Conservation (phyloP, 148 eudicot species). For the Fagopyrum tataricum region DNA sequence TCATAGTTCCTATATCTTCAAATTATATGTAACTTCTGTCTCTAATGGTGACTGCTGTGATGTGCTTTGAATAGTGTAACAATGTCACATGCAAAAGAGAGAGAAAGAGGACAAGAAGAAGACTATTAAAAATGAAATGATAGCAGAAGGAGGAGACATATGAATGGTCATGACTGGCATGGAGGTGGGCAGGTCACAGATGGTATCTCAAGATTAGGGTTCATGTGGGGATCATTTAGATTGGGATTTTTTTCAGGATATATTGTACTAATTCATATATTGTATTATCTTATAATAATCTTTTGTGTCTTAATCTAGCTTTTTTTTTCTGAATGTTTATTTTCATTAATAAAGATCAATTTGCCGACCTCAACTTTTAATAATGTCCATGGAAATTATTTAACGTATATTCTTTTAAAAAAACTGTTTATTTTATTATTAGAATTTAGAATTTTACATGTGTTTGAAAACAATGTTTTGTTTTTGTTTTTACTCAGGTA, state of each 20-base stretch:
- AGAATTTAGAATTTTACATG: too few relatives aligned
- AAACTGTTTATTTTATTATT: too few relatives aligned
- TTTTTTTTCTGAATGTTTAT: neutral
- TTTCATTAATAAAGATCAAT: too few relatives aligned
- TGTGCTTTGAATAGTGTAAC: neutral
- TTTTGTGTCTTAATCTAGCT: neutral
- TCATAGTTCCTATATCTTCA: too few relatives aligned
- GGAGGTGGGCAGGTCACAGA: neutral
- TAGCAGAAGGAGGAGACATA: neutral
- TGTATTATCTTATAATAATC: neutral
- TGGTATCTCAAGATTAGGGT: neutral
- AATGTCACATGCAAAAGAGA: constrained; percentile 8
- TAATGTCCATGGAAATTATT: too few relatives aligned
- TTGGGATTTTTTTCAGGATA: neutral
- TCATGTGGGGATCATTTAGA: constrained; percentile 7
- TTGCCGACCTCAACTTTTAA: too few relatives aligned
- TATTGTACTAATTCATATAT: neutral
- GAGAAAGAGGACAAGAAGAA: neutral
- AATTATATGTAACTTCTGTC: neutral
- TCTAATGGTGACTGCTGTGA: neutral
- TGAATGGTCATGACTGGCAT: neutral
- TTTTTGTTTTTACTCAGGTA: too few relatives aligned
- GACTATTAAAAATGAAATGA: neutral
- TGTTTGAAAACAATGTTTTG: too few relatives aligned
- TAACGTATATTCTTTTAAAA: too few relatives aligned